Evolutionary conservation across 352 stramenopile species (phyloP), one percentile per base, ranked within the genome.

Genomic region (Bremia lactucae): DNA sequence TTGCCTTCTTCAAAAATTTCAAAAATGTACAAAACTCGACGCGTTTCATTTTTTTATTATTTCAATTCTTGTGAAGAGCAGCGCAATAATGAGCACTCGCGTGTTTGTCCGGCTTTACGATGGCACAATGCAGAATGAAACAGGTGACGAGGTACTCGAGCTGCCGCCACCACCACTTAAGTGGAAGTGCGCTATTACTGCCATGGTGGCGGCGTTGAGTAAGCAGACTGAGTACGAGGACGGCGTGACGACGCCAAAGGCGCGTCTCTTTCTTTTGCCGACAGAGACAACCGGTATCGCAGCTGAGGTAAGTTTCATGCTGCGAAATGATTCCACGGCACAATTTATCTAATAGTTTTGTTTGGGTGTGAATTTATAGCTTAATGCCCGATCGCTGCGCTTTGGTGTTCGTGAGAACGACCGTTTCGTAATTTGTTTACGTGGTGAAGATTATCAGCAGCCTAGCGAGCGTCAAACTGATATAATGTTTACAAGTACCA

Each of bases 31-130:
- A n/a, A n/a, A n/a, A n/a, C n/a, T n/a, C n/a, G n/a, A n/a, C n/a
- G n/a, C n/a, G n/a, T n/a, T n/a, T n/a, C n/a, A n/a, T n/a, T n/a
- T n/a, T n/a, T n/a, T n/a, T n/a, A n/a, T n/a, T n/a, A n/a, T n/a
- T n/a, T n/a, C n/a, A n/a, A n/a, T n/a, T n/a, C n/a, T n/a, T n/a
- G n/a, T n/a, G n/a, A n/a, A n/a, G n/a, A n/a, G n/a, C n/a, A n/a
- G n/a, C n/a, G 34, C 19, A 53, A 42, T n/a, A 35, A 70, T 59
- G 51, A 79, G 55, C 48, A 66, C 72, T 34, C 75, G 75, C 48
- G 75, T 87, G 42, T 87, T 84, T 53, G 75, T 87, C 46, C 72
- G 75, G n/a, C 65, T 87, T 18, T 85, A 78, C 42, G 70, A 85
- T 33, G 66, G 72, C 43, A 43, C 36, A 18, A 59, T 39, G 38